Base-by-base conservation (phyloP, 2,329 filamentous ascomycete species). In the Fusarium nelsonii region DNA sequence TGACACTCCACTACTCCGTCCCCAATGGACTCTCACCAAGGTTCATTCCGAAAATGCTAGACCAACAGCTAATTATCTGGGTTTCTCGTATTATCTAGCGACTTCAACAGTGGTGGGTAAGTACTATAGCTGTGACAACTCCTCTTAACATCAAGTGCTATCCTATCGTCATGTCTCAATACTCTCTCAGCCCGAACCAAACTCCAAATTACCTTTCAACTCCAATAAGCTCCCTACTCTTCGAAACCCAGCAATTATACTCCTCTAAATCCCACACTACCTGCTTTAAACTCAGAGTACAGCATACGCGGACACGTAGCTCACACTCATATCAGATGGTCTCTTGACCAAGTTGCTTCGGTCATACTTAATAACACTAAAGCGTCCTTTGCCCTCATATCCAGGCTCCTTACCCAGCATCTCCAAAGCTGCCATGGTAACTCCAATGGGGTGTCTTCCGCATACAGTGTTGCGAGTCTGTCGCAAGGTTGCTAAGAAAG, bases 261-360 rank as follows among this genome's bases (percentile, higher is more conserved):
- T 23, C 28, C 20, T 49, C 8, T 18, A 2, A 49, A 30, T 28
- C 0, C 44, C n/a, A 7, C 7, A 5, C 16, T 6, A 1, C 6
- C 8, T 49, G 12, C 12, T n/a, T 7, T 16, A 18, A 30, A 28
- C 32, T 75, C 49, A 94, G 34, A 94, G 76, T 16, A 94, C 84
- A 10, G 94, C 93, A 84, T 96, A 97, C 5, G 94, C 96, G 77
- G 94, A 95, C 4, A 92, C 94, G 79, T 99, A 99, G 81, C 94
- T 97, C 52, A 99, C 96, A 72, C 94, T 97, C 70, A 90, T 96
- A 68, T 97, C 93, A 16, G 77, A 79, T 1, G 90, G 83, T 32
- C 84, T 84, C 69, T 87, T 84, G 5, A 92, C 91, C 78, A 97
- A 82, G 63, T 88, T 90, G 80, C 95, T 99, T 63, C 94, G 88